phyloP scores from a whole-genome alignment of 2,329 filamentous ascomycete species.

The Alternaria tenuissima region DNA sequence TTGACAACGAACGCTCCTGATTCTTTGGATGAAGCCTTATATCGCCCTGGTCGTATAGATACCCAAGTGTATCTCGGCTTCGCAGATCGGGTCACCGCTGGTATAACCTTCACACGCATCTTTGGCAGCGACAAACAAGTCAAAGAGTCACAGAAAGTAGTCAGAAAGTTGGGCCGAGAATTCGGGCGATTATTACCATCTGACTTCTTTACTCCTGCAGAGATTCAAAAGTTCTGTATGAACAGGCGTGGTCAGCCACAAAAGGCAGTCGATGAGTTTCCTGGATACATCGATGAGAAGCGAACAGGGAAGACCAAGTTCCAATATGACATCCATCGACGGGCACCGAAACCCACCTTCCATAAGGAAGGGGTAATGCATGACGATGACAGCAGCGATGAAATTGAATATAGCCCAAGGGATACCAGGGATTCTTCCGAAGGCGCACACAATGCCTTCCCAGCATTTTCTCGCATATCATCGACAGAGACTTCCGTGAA shows the following conservation, averaged over 20 bases:
- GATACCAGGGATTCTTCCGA: not conserved
- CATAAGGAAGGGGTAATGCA: not conserved
- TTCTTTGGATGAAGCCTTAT: slow-evolving; percentile 1
- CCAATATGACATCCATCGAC: not conserved
- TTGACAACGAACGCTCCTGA: slow-evolving; percentile 6
- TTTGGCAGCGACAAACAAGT: not conserved
- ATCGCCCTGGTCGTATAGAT: not conserved
- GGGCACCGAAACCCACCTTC: not conserved
- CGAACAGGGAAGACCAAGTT: not conserved
- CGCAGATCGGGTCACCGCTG: not conserved
- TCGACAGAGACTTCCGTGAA: not conserved
- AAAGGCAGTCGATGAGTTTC: not conserved
- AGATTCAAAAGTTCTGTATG: not conserved
- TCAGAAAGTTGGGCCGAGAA: not conserved
- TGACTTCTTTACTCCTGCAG: not conserved
- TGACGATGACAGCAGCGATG: not conserved
- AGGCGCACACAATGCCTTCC: not conserved
- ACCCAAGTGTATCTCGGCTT: not conserved
- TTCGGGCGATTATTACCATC: not conserved
- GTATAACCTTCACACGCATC: not conserved
- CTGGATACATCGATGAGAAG: not conserved
- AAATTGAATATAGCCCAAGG: not conserved
- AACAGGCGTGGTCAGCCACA: slow-evolving; percentile 1
- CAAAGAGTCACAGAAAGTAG: not conserved
- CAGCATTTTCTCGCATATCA: not conserved